Conservation (phyloP, 768 basidiomycete species). For the Termitomyces sp. region DNA sequence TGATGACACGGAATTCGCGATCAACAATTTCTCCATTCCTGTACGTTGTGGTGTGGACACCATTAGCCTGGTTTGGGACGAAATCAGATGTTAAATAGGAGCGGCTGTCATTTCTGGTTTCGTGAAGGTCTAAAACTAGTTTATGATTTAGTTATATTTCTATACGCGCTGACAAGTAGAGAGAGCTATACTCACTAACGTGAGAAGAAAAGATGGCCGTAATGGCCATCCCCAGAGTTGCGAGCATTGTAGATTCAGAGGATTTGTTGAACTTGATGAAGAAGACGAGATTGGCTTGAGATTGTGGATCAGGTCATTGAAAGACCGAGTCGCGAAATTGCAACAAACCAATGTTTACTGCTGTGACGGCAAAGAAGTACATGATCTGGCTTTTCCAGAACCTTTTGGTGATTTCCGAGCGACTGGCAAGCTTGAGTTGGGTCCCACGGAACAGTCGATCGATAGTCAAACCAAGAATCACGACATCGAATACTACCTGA, state of each 20-base stretch:
- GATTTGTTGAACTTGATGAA: slow-evolving; percentile 20
- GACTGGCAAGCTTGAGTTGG: slow-evolving; percentile 14
- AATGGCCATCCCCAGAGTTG: slow-evolving; percentile 21
- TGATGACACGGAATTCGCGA: slow-evolving; percentile 13
- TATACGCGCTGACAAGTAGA: background rate
- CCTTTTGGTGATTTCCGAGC: slow-evolving; percentile 20
- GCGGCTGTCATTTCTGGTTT: slow-evolving; percentile 1
- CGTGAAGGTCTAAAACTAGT: slow-evolving; percentile 19
- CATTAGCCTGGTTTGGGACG: slow-evolving; percentile 9
- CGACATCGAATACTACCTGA: slow-evolving; percentile 19
- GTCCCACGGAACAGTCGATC: slow-evolving; percentile 20
- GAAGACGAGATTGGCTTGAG: slow-evolving; percentile 21
- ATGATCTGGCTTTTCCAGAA: slow-evolving; percentile 23
- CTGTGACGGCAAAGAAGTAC: slow-evolving; percentile 22
- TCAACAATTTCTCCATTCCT: slow-evolving; percentile 17
- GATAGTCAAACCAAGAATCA: slow-evolving; percentile 20
- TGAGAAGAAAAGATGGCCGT: slow-evolving; percentile 20
- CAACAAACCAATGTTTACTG: slow-evolving; percentile 18
- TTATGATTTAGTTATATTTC: background rate
- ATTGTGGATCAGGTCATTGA: background rate
- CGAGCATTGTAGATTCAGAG: slow-evolving; percentile 22
- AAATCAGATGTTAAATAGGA: slow-evolving; percentile 11
- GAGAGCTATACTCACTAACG: slow-evolving; percentile 17
- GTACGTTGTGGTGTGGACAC: slow-evolving; percentile 14
- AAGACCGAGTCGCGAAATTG: background rate